A percentile compares a stretch with the other conserved stretches of the same genome.
phyloP scores from a whole-genome alignment of 768 basidiomycete genomes.

The Filobasidium floriforme region DNA sequence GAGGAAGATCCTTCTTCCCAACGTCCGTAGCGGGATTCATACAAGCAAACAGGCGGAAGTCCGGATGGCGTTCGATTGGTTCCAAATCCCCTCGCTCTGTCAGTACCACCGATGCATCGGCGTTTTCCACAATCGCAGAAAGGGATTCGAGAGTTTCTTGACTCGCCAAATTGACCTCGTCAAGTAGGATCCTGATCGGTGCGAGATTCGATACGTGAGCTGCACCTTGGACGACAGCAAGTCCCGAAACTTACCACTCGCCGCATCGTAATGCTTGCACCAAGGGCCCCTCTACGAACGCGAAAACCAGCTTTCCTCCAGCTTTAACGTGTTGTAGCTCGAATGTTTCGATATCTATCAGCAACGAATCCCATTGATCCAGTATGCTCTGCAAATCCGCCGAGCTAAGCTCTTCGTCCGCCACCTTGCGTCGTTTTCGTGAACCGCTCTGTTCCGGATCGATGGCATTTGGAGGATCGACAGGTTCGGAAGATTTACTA shows the following conservation, averaged over 20 bases:
- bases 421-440: constrained; percentile 57
- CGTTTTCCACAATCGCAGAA: constrained; percentile 73
- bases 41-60: constrained; percentile 94
- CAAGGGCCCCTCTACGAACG: constrained; percentile 92
- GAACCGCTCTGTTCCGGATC: constrained; percentile 24
- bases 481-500: not conserved
- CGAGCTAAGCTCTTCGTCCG: constrained; percentile 39
- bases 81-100: constrained; percentile 89
- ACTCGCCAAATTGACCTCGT: constrained; percentile 91
- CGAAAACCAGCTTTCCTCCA: constrained; percentile 83
- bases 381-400: constrained; percentile 18
- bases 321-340: constrained; percentile 77
- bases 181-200: constrained; percentile 70
- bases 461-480: constrained; percentile 1
- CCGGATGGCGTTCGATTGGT: constrained; percentile 79
- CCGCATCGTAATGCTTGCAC: constrained; percentile 79
- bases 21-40: constrained; percentile 99
- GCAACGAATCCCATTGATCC: constrained; percentile 61
- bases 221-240: constrained; percentile 3
- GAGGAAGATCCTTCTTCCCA: constrained; percentile 92
- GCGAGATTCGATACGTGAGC: constrained; percentile 6
- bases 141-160: constrained; percentile 91
- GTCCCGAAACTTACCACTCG: constrained; percentile 63
- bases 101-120: constrained; percentile 78
- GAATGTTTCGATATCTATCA: constrained; percentile 65